Base-by-base conservation (phyloP, 1,284 basidiomycete genomes). In the Naganishia albida region DNA sequence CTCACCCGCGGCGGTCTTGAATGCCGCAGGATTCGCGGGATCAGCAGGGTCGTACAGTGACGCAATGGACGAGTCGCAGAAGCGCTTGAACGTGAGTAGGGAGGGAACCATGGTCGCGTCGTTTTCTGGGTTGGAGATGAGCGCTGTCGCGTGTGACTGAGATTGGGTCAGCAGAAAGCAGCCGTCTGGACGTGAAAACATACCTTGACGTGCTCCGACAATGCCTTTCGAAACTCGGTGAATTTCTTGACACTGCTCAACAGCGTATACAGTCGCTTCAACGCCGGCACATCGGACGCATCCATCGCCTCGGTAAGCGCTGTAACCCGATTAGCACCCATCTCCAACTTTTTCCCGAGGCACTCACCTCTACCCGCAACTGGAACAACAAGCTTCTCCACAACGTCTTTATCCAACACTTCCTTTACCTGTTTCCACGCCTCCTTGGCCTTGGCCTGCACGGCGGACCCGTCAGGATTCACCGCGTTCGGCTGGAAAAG, bases 21-120 rank as follows among this genome's bases (percentile, higher is more conserved):
- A 65, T 63, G 28, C 52, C 43, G 34, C 23, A 16, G 48, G 52
- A n/a, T 55, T 62, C 2, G 39, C 50, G 16, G 62, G 30, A 43
- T 49, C 34, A 48, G 50, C 72, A 56, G 62, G 76, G 76, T 62
- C 82, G 74, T 78, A 90, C 85, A 70, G 83, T 74, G 74, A 73
- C 1, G 73, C 72, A 34, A 88, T 81, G 15, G 85, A 80, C 2
- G 75, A 70, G 72, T 89, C 85, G 2, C 85, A 83, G 63, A 87
- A 84, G 1, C 81, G 76, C 73, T 89, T 91, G 79, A 91, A 85
- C 1, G 84, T 81, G 34, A 94, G 82, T 0, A 94, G 84, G 15
- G 84, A 82, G 23, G 86, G 83, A 7, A 95, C 88, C 90, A 95
- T 93, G 39, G 85, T 69, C 13, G 74, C 60, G 62, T 80, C 78